Conservation (phyloP, 805 yeast species). For the Isabelozyma gotoi region DNA sequence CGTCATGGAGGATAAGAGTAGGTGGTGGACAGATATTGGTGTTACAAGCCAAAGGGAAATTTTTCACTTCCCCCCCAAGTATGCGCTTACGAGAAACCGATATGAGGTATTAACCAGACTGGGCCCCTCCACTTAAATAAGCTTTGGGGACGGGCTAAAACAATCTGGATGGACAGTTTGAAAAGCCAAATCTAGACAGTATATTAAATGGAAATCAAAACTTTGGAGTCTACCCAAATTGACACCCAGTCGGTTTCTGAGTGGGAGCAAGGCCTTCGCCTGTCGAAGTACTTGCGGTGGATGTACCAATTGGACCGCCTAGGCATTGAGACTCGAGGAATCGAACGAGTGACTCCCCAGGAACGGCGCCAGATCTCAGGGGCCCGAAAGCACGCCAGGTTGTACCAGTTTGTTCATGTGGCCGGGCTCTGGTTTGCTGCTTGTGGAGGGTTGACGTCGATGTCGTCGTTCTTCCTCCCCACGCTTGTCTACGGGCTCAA, state of each 20-base stretch:
- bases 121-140: not conserved
- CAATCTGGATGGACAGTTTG: too few species aligned
- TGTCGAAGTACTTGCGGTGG: constrained; percentile 12
- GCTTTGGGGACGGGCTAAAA: too few species aligned
- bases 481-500: constrained; percentile 27
- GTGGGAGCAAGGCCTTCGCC: not conserved
- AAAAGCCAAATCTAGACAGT: too few species aligned
- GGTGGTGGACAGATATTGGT: not conserved
- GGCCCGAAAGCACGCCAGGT: constrained; percentile 6
- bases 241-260: not conserved
- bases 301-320: constrained; percentile 20
- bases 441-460: constrained; percentile 38
- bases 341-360: constrained; percentile 30
- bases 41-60: not conserved
- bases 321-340: constrained; percentile 36
- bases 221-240: too few species aligned
- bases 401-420: constrained; percentile 25
- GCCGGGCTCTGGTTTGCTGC: constrained; percentile 39
- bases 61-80: not conserved
- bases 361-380: constrained; percentile 18
- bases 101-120: not conserved
- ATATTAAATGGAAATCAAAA: too few species aligned
- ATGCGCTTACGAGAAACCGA: not conserved
- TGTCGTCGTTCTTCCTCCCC: constrained; percentile 36
- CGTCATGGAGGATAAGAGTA: not conserved